Conservation (phyloP, 352 stramenopile genomes). For the Phytophthora pseudosyringae region DNA sequence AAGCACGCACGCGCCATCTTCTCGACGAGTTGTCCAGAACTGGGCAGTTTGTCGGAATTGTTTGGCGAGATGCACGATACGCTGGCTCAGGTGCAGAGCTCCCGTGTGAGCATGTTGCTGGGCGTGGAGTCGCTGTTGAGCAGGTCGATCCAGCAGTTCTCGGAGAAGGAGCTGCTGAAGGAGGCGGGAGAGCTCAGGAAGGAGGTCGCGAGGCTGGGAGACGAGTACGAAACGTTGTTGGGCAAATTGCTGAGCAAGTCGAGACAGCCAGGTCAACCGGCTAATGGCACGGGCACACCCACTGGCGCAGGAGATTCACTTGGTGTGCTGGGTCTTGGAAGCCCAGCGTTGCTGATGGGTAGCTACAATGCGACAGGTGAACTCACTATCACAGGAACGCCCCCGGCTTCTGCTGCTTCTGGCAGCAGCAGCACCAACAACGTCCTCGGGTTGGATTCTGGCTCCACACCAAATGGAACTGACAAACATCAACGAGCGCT, state of each 20-base stretch:
- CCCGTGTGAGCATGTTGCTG: constrained; percentile 81
- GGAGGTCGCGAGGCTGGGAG: constrained; percentile 66
- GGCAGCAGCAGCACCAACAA: constrained; percentile 28
- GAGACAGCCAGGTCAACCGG: constrained; percentile 35
- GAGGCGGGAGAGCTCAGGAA: constrained; percentile 73
- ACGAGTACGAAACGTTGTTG: constrained; percentile 84
- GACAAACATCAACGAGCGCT: constrained; percentile 56
- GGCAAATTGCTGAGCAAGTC: constrained; percentile 84
- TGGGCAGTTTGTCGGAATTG: constrained; percentile 76
- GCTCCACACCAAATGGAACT: constrained; percentile 18
- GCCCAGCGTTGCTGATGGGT: constrained; percentile 24
- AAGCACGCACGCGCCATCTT: constrained; percentile 89
- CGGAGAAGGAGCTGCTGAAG: constrained; percentile 75
- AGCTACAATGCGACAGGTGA: constrained; percentile 25
- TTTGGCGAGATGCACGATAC: constrained; percentile 88
- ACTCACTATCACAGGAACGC: constrained; percentile 20
- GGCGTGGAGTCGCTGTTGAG: constrained; percentile 82
- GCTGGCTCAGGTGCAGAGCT: constrained; percentile 82
- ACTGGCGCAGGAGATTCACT: constrained; percentile 26
- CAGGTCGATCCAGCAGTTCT: constrained; percentile 68
- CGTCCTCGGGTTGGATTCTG: constrained; percentile 21
- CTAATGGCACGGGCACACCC: constrained; percentile 34
- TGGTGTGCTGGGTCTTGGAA: constrained; percentile 33
- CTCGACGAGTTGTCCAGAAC: constrained; percentile 74
- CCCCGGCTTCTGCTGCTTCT: constrained; percentile 21